phyloP scores from a whole-genome alignment of 2,329 filamentous ascomycete genomes.

The Pseudogymnoascus sp. region DNA sequence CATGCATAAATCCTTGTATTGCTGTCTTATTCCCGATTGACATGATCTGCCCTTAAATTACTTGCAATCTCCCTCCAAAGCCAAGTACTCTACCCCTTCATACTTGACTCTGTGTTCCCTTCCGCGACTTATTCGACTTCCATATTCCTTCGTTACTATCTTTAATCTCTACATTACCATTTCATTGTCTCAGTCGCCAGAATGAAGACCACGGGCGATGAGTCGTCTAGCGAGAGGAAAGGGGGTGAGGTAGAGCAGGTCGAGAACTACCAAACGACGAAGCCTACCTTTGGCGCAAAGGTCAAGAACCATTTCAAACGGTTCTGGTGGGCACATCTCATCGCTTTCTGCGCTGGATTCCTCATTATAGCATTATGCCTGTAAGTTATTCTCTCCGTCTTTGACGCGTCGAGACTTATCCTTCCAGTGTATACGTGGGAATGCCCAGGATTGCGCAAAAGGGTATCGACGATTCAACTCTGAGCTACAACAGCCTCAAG shows the following conservation, averaged over 20 bases:
- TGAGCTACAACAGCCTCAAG: slow-evolving; percentile 41
- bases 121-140: not conserved
- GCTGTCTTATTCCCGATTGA: not conserved
- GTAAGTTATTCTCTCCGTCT: slow-evolving; percentile 32
- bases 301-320: slow-evolving; percentile 27
- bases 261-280: slow-evolving; percentile 6
- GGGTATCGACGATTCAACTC: slow-evolving; percentile 42
- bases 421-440: slow-evolving; percentile 44
- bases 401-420: not conserved
- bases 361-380: slow-evolving; percentile 47
- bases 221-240: slow-evolving; percentile 6
- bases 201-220: not conserved
- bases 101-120: not conserved
- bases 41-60: not conserved
- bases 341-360: slow-evolving; percentile 41
- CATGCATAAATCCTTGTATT: not conserved
- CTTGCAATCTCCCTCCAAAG: not conserved
- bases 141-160: not conserved
- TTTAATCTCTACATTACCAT: not conserved
- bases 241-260: slow-evolving; percentile 15
- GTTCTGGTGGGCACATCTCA: slow-evolving; percentile 47
- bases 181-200: not conserved
- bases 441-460: slow-evolving; percentile 50
- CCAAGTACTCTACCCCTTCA: not conserved
- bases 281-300: slow-evolving; percentile 16